phyloP scores from a whole-genome alignment of 345 rosid genomes.

The Luvunga scandens region DNA sequence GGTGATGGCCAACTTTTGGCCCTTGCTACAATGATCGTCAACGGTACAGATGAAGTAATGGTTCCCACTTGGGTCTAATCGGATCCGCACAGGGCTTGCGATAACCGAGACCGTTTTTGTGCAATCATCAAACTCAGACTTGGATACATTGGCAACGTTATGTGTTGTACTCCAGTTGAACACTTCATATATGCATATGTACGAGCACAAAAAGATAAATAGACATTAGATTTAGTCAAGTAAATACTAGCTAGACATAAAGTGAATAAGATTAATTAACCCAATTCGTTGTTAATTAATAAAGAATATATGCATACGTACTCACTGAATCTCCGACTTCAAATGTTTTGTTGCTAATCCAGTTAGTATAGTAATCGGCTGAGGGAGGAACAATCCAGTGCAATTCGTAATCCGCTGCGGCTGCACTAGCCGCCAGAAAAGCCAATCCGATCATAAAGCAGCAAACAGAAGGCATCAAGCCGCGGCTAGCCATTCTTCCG shows the following conservation, averaged over 20 bases:
- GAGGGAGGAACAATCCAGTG: slow-evolving; percentile 6
- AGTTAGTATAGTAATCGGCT: slow-evolving; percentile 8
- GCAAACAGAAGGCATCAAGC: background rate
- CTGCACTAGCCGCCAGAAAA: background rate
- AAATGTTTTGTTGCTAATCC: slow-evolving; percentile 24
- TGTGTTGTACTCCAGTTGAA: slow-evolving; percentile 32
- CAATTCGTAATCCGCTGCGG: background rate
- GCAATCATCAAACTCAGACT: slow-evolving; percentile 26
- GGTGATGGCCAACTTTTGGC: slow-evolving; percentile 29
- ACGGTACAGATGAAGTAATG: slow-evolving; percentile 30
- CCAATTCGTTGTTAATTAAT: background rate
- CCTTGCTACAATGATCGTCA: slow-evolving; percentile 23
- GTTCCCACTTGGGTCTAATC: slow-evolving; percentile 3
- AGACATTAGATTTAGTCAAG: background rate
- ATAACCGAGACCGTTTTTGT: background rate
- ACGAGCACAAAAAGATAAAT: too few species aligned
- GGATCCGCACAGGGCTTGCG: background rate
- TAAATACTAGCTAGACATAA: too few species aligned
- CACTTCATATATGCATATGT: background rate
- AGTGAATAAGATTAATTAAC: background rate
- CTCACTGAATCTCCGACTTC: slow-evolving; percentile 23
- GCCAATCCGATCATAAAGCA: background rate
- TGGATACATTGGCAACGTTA: slow-evolving; percentile 2
- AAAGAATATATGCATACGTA: background rate
- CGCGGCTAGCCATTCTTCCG: background rate